Evolutionary conservation across 768 basidiomycete genomes (phyloP).

Genomic region (Pulveroboletus ravenelii): DNA sequence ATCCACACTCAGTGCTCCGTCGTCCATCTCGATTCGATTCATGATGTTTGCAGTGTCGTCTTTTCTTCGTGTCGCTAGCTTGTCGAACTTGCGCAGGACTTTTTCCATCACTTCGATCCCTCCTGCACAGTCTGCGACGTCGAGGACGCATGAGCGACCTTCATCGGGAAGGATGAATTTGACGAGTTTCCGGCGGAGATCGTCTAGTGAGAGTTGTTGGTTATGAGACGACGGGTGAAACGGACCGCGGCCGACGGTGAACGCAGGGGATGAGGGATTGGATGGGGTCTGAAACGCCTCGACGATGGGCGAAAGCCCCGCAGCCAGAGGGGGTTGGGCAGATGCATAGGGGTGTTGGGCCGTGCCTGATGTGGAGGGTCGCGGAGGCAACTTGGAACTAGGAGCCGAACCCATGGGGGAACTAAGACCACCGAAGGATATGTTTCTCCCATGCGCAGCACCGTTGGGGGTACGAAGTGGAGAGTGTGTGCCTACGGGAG

Average conservation of each 20-base stretch:
- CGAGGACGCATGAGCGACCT: constrained; percentile 69
- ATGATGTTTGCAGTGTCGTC: constrained; percentile 42
- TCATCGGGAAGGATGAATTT: constrained; percentile 87
- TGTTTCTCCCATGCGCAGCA: constrained; percentile 48
- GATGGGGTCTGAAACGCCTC: constrained; percentile 46
- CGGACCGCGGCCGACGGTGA: constrained; percentile 57
- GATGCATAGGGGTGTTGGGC: constrained; percentile 58
- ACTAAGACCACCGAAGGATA: constrained; percentile 44
- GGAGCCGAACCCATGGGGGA: constrained; percentile 35
- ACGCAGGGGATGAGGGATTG: constrained; percentile 49
- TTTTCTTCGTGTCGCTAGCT: constrained; percentile 40
- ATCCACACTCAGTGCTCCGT: constrained; percentile 75
- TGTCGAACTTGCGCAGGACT: constrained; percentile 87
- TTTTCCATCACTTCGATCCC: constrained; percentile 86
- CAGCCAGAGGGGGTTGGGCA: constrained; percentile 39
- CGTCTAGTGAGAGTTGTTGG: constrained; percentile 58
- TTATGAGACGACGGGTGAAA: constrained; percentile 45
- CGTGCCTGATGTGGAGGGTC: constrained; percentile 40
- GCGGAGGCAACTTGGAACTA: constrained; percentile 39
- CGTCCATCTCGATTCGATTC: constrained; percentile 61
- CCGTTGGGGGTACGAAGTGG: constrained; percentile 39
- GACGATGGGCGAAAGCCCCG: constrained; percentile 67
- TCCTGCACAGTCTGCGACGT: constrained; percentile 73
- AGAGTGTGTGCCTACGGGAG: constrained; percentile 22
- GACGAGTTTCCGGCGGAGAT: constrained; percentile 77